Percentiles rank a stretch among this genome's conserved stretches.
These are phyloP conservation scores for Neurospora sp. DNA, from an alignment of 2,329 filamentous ascomycete species.

Conservation along the genomic window DNA sequence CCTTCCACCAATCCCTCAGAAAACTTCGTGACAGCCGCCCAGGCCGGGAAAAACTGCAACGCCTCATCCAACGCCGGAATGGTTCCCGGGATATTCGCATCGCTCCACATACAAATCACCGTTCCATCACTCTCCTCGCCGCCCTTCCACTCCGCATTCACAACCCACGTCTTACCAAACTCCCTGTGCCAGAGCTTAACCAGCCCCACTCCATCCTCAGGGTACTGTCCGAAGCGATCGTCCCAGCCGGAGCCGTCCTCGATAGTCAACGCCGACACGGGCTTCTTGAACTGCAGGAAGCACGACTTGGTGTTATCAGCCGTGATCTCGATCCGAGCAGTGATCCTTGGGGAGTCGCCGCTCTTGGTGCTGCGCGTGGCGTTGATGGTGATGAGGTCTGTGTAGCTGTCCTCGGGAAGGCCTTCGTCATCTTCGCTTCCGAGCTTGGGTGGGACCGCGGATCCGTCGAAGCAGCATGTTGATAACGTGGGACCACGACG, in stretches of 20 bases:
- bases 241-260: slow-evolving; percentile 49
- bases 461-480: slow-evolving; percentile 59
- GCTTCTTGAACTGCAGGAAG: slow-evolving; percentile 59
- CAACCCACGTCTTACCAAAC: slow-evolving; percentile 67
- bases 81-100: slow-evolving; percentile 59
- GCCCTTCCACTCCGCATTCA: slow-evolving; percentile 57
- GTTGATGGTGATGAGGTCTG: slow-evolving; percentile 57
- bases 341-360: background rate
- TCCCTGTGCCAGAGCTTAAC: slow-evolving; percentile 63
- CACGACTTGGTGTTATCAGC: slow-evolving; percentile 73
- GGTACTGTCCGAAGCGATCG: slow-evolving; percentile 53
- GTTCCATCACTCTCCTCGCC: slow-evolving; percentile 36
- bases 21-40: slow-evolving; percentile 69
- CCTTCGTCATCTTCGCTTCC: slow-evolving; percentile 34
- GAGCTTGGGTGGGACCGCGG: slow-evolving; percentile 50
- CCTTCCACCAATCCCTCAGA: slow-evolving; percentile 75
- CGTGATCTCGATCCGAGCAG: slow-evolving; percentile 54
- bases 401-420: slow-evolving; percentile 33
- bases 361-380: slow-evolving; percentile 30
- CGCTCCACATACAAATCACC: slow-evolving; percentile 78
- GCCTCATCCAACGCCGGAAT: slow-evolving; percentile 83
- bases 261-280: slow-evolving; percentile 55
- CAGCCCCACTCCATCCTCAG: slow-evolving; percentile 40
- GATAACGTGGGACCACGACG: slow-evolving; percentile 43
- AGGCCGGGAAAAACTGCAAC: slow-evolving; percentile 63